Evolutionary conservation across 805 yeast genomes (phyloP), one percentile per base, ranked within the genome.

Genomic region (Trichomonascus vanleenenianus): DNA sequence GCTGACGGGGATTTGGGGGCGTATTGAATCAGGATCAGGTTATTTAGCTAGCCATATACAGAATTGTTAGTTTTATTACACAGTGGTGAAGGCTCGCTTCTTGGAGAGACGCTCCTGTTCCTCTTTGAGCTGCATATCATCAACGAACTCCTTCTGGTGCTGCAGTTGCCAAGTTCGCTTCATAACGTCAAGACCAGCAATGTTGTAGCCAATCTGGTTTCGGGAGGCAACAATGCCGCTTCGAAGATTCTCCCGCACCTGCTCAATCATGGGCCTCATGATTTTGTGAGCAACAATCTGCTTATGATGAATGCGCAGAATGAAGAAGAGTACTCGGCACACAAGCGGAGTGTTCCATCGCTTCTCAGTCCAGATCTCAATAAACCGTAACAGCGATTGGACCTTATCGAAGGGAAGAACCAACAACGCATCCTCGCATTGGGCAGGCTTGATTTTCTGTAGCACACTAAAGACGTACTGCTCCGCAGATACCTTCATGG

Each of bases 391-490:
- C 42, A 93, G 71, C 53, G 76, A 77, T 46, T 81, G 61, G 2
- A 89, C 81, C 63, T 81, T 83, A 9, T 95, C 86, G 58, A 91
- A 89, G 30, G 98, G 96, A 44, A 93, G 70, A 1, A 93, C 95
- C 40, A 93, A 66, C 45, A 93, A 72, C 1, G 97, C 95, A 65
- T 93, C 99, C 56, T 91, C 96, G 31, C 93, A 67, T 57, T 91
- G 96, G 0, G 94, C 75, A 0, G 95, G 78, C 56, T 75, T 83
- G 61, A 93, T 85, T 57, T 79, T 79, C 32, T 69, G 59, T 12
- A 91, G 62, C 0, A 81, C 80, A 39, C 81, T 81, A 66, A 91
- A 71, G 18, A 93, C 89, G 57, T 91, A 83, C 49, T 79, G 78
- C 47, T 79, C 84, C 1, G 96, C 95, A 3, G 76, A 66, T 50